Conservation (phyloP, 2,329 filamentous ascomycete genomes). For the Beauveria caledonica region DNA sequence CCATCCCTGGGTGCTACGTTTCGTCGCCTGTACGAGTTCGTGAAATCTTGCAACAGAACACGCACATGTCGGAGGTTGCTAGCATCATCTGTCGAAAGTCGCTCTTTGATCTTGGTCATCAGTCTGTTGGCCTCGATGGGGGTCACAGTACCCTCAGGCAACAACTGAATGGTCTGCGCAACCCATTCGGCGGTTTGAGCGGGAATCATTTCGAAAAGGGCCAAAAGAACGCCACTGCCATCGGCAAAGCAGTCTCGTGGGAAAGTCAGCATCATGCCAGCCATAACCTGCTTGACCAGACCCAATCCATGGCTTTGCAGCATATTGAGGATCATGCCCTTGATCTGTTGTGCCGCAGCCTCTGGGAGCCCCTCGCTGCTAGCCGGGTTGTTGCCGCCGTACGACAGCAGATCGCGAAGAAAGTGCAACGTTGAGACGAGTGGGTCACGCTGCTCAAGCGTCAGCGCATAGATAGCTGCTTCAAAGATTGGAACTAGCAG, state of each 20-base stretch:
- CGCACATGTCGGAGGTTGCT: constrained; percentile 67
- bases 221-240: constrained; percentile 83
- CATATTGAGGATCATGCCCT: constrained; percentile 63
- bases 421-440: constrained; percentile 89
- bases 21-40: constrained; percentile 82
- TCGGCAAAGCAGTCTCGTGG: constrained; percentile 93
- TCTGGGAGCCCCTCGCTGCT: constrained; percentile 49
- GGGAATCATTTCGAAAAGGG: constrained; percentile 80
- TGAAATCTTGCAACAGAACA: constrained; percentile 87
- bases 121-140: constrained; percentile 73
- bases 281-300: constrained; percentile 81
- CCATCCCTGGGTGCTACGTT: constrained; percentile 95
- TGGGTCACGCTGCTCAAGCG: constrained; percentile 84
- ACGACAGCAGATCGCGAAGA: constrained; percentile 81
- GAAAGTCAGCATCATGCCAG: constrained; percentile 99
- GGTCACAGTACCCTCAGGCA: constrained; percentile 75
- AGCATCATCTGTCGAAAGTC: constrained; percentile 55
- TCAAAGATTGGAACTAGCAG: constrained; percentile 78
- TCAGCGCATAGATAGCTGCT: constrained; percentile 77
- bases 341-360: constrained; percentile 60
- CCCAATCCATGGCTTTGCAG: constrained; percentile 62
- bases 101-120: constrained; percentile 71
- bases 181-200: constrained; percentile 75
- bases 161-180: constrained; percentile 69
- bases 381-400: constrained; percentile 68